A percentile compares a stretch with the other conserved stretches of the same genome.
These are phyloP conservation scores for Ustilago shanxiensis DNA, from an alignment of 1,284 basidiomycete species.

Conservation along the genomic window DNA sequence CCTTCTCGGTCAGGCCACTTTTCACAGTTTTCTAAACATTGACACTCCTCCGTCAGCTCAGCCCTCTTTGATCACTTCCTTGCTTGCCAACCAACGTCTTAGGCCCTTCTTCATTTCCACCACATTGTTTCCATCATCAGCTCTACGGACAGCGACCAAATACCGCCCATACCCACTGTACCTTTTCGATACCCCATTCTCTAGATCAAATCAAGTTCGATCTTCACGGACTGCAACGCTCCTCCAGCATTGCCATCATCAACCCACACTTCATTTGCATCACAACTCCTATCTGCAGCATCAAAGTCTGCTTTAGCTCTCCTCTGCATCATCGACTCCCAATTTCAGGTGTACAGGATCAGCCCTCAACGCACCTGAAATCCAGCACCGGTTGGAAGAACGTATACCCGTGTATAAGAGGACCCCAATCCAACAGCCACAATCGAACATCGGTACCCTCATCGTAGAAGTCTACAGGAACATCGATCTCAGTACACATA, in stretches of 20 bases:
- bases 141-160: neutral
- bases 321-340: neutral
- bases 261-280: constrained; percentile 13
- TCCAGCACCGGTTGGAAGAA: neutral
- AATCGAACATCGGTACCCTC: neutral
- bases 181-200: constrained; percentile 17
- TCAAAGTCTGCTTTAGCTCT: constrained; percentile 1
- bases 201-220: neutral
- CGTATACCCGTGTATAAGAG: neutral
- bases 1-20: constrained; percentile 1
- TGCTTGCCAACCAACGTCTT: neutral
- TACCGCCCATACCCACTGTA: constrained; percentile 18
- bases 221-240: constrained; percentile 2
- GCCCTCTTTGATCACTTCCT: neutral
- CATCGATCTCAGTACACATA: neutral
- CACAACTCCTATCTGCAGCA: constrained; percentile 6
- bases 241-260: neutral
- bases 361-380: neutral
- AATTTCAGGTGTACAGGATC: neutral
- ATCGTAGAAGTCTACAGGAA: neutral
- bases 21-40: neutral
- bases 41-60: neutral
- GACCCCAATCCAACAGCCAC: neutral
- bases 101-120: neutral
- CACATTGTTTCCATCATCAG: neutral